Evolutionary conservation across 1,284 basidiomycete species (phyloP).

Genomic region (Tilletia setariae): DNA sequence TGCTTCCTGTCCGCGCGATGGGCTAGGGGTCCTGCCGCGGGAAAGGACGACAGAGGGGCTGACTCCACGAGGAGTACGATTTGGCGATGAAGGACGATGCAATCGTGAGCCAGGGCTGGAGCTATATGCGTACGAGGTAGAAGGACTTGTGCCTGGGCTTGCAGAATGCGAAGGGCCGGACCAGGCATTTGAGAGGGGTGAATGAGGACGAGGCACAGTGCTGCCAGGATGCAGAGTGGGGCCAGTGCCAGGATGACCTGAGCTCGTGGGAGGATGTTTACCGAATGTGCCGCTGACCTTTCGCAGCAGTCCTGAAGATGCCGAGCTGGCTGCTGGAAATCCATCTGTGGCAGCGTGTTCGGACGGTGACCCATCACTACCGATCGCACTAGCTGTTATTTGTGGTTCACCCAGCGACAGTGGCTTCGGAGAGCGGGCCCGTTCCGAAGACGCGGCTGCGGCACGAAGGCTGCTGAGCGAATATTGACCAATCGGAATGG

Average conservation of each 20-base stretch:
- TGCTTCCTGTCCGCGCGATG: not conserved
- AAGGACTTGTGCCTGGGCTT: constrained; percentile 5
- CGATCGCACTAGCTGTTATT: not conserved
- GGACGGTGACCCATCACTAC: not conserved
- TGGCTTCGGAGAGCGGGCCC: constrained; percentile 4
- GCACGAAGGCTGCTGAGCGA: constrained; percentile 11
- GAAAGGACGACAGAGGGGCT: too few species aligned
- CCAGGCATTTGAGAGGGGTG: too few species aligned
- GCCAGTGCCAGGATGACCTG: not conserved
- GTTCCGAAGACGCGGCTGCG: constrained; percentile 7
- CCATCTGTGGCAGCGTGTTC: not conserved
- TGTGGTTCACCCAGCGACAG: constrained; percentile 5
- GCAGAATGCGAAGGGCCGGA: not conserved
- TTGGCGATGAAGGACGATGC: not conserved
- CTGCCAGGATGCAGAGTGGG: not conserved
- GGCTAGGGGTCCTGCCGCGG: not conserved
- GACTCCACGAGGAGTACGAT: not conserved
- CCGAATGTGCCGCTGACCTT: not conserved
- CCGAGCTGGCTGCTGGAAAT: not conserved
- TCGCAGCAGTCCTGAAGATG: not conserved
- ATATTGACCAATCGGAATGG: constrained; percentile 5
- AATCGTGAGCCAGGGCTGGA: not conserved
- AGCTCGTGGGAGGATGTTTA: not conserved
- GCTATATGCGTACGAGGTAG: not conserved
- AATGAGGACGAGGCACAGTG: not conserved